These are phyloP conservation scores for Calocera cornea DNA, from an alignment of 768 basidiomycete species.

Conservation along the genomic window DNA sequence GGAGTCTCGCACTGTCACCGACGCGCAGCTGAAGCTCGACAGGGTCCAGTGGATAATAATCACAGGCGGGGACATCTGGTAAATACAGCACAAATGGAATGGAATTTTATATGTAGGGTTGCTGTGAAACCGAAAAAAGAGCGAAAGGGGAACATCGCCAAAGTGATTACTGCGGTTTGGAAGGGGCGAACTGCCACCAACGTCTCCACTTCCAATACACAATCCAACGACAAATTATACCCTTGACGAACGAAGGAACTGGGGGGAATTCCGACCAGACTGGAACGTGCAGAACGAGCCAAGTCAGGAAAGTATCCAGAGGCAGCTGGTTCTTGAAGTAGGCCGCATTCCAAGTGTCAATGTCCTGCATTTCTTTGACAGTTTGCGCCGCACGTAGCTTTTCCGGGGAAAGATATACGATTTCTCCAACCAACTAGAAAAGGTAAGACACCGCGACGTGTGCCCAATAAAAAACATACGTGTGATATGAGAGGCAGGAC, in stretches of 20 bases:
- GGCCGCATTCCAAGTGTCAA: background rate
- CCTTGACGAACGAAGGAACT: background rate
- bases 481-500: background rate
- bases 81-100: too few relatives aligned
- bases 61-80: too few relatives aligned
- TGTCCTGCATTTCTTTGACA: background rate
- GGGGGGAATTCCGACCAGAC: background rate
- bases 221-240: background rate
- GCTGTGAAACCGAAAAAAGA: too few relatives aligned
- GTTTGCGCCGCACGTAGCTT: background rate
- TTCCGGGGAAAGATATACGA: background rate
- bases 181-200: background rate
- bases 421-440: background rate
- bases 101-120: too few relatives aligned
- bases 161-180: background rate
- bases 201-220: conserved; percentile 2
- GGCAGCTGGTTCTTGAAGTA: background rate
- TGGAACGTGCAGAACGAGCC: background rate
- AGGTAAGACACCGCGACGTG: too few relatives aligned
- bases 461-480: too few relatives aligned
- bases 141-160: too few relatives aligned
- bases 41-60: too few relatives aligned
- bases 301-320: background rate
- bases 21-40: too few relatives aligned
- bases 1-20: too few relatives aligned